A percentile compares a stretch with the other conserved stretches of the same genome.
Evolutionary conservation across 202 grass and related monocot genomes (phyloP).

Genomic region (Elaeis oleifera): DNA sequence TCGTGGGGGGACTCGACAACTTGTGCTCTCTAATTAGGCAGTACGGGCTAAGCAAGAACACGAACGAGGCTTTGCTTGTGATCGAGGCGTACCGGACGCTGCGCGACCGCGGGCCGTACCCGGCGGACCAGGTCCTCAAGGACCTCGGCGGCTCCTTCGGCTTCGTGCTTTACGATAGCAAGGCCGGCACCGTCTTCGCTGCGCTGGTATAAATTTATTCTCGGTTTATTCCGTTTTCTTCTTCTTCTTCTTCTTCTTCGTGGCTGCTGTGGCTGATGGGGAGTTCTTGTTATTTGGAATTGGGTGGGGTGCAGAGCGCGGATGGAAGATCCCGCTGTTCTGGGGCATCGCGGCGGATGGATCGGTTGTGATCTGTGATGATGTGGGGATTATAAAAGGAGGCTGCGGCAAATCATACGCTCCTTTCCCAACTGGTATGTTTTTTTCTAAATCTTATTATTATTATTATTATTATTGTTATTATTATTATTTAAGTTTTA

Average conservation of each 20-base stretch:
- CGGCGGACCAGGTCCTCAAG: slow-evolving; percentile 10
- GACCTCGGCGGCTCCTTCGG: slow-evolving; percentile 4
- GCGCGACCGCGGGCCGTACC: slow-evolving; percentile 3
- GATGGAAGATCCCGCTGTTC: neutral
- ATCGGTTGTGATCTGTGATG: neutral
- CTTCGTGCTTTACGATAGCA: slow-evolving; percentile 4
- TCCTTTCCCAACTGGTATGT: slow-evolving; percentile 4
- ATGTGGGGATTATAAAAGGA: neutral
- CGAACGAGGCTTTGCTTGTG: slow-evolving; percentile 8
- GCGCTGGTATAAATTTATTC: neutral
- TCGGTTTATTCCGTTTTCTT: neutral
- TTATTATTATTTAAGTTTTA: too few species aligned
- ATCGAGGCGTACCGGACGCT: slow-evolving; percentile 10
- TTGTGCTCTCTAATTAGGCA: slow-evolving; percentile 5
- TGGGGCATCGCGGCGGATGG: slow-evolving; percentile 2
- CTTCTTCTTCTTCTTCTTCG: neutral
- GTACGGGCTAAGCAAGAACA: slow-evolving; percentile 8
- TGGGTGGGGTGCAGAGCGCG: neutral
- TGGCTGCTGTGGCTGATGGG: neutral
- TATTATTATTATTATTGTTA: too few species aligned
- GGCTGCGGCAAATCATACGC: slow-evolving; percentile 11
- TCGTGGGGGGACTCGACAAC: slow-evolving; percentile 6
- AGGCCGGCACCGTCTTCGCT: neutral
- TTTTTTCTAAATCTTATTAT: too few species aligned
- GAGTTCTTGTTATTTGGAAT: neutral